A percentile compares a stretch with the other conserved stretches of the same genome.
Conservation (phyloP, 192 early-diverging fungal species). For the Allomyces javanicus region DNA sequence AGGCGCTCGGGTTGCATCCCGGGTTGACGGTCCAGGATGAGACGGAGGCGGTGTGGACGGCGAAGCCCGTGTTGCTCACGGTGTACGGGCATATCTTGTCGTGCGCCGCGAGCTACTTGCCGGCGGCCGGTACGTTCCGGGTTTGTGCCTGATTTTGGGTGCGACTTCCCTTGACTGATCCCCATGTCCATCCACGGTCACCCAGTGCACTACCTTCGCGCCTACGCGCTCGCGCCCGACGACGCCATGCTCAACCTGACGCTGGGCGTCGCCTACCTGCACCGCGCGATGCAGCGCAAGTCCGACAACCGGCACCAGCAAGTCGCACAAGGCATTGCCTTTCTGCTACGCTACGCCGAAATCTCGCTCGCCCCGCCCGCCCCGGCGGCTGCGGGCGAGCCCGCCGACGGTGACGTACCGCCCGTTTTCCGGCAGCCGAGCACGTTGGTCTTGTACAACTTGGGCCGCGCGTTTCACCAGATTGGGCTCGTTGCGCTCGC, state of each 20-base stretch:
- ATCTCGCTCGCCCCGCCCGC: conserved; percentile 5
- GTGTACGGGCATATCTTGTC: conserved; percentile 24
- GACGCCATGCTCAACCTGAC: conserved; percentile 33
- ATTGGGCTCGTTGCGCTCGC: conserved; percentile 27
- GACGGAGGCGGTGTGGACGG: conserved; percentile 4
- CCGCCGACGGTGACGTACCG: too few species aligned
- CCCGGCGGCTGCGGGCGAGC: too few species aligned
- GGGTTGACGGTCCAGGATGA: background rate
- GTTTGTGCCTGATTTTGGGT: too few species aligned
- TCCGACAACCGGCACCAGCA: conserved; percentile 26
- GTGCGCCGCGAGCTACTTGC: conserved; percentile 14
- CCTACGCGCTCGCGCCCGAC: conserved; percentile 16
- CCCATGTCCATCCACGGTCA: too few species aligned
- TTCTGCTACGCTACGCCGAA: conserved; percentile 28
- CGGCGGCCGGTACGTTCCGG: conserved; percentile 20
- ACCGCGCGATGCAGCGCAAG: conserved; percentile 29
- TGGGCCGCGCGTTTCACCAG: conserved; percentile 34
- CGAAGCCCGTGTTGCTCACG: conserved; percentile 16
- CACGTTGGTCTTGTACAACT: conserved; percentile 19
- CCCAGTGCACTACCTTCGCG: conserved; percentile 15
- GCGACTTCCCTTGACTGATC: too few species aligned
- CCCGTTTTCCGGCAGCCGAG: conserved; percentile 8
- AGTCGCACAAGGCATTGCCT: conserved; percentile 26
- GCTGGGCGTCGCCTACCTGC: conserved; percentile 25
- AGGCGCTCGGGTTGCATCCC: background rate